Base-by-base conservation (phyloP, 225 moss, liverwort and hornwort genomes). In the Sphagnum tenellum region DNA sequence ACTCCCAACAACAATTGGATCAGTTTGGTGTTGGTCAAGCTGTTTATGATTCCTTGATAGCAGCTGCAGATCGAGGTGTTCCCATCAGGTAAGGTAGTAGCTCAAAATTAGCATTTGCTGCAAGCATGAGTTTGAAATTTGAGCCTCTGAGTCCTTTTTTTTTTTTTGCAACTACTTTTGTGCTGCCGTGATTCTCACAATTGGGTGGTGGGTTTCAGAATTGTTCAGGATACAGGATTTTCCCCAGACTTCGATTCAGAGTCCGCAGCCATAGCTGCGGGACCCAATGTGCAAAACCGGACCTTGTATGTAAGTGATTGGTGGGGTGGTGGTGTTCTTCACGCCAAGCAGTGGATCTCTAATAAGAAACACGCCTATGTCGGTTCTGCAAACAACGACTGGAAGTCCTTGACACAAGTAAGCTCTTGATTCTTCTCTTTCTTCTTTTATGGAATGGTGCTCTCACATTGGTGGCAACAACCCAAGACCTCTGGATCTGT, bases 331-430 rank as follows among this genome's bases (percentile, higher is more conserved):
- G 89, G 84, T 47, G 78, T 89, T 64, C 4, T 89, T 48, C 87
- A 85, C 73, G 55, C 62, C 66, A 89, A 87, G 74, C 76, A 85
- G 9, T 87, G 87, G 89, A 82, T 85, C 52, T 76, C 87, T 64
- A 84, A 85, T 72, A 75, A 76, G 49, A 70, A 78, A 68, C 78
- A 89, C 59, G 82, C 82, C 3, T 87, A 87, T 64, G 60, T 89
- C 8, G 89, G 89, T 67, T 89, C 89, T 47, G 84, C 82, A 59
- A 89, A 89, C 76, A 89, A 87, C 66, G 89, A 87, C 76, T 89
- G 89, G 87, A 89, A 89, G 68, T 87, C 89, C 66, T 73, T 89
- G 55, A 87, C 89, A 9, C 87, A 85, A 82, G 89, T 81, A 71
- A 14, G 11, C 29, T 29, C 29, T 29, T 29, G 29, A 29, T 29